Evolutionary conservation across 306 rosid species (phyloP).

Genomic region (Cicer yamashitae): DNA sequence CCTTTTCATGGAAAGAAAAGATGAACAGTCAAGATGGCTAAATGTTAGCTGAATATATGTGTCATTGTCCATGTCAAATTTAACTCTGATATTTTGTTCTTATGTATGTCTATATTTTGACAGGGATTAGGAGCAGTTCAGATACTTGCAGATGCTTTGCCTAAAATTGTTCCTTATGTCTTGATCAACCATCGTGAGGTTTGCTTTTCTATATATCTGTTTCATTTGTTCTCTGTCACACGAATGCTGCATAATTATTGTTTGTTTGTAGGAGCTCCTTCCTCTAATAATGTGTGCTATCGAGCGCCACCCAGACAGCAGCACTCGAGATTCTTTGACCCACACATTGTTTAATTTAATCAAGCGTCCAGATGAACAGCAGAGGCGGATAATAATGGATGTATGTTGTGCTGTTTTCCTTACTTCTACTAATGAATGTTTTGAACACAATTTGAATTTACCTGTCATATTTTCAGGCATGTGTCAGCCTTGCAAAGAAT

Average conservation of each 20-base stretch:
- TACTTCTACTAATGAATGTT: slow-evolving; percentile 37
- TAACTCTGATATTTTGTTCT: slow-evolving; percentile 9
- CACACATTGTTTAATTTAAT: slow-evolving; percentile 95
- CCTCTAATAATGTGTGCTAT: slow-evolving; percentile 98
- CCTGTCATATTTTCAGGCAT: slow-evolving; percentile 69
- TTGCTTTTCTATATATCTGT: slow-evolving; percentile 32
- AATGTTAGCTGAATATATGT: neutral
- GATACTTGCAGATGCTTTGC: slow-evolving; percentile 93
- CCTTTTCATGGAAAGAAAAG: slow-evolving; percentile 30
- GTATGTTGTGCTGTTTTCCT: slow-evolving; percentile 56
- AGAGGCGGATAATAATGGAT: slow-evolving; percentile 94
- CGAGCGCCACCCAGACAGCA: slow-evolving; percentile 95
- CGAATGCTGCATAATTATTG: slow-evolving; percentile 33
- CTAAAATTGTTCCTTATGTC: slow-evolving; percentile 97
- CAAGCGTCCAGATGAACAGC: slow-evolving; percentile 97
- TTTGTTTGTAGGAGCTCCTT: slow-evolving; percentile 82
- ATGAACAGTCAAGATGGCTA: slow-evolving; percentile 17
- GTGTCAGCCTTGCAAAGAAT: slow-evolving; percentile 89
- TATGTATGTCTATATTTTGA: slow-evolving; percentile 47
- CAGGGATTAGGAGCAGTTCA: slow-evolving; percentile 91
- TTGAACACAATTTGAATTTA: slow-evolving; percentile 37
- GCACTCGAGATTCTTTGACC: slow-evolving; percentile 94
- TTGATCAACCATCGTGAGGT: slow-evolving; percentile 99
- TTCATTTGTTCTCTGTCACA: slow-evolving; percentile 26
- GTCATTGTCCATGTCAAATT: slow-evolving; percentile 11